Percentiles rank a stretch among this genome's conserved stretches.
These are phyloP conservation scores for Lentinus brumalis DNA, from an alignment of 768 basidiomycete species.

Conservation along the genomic window DNA sequence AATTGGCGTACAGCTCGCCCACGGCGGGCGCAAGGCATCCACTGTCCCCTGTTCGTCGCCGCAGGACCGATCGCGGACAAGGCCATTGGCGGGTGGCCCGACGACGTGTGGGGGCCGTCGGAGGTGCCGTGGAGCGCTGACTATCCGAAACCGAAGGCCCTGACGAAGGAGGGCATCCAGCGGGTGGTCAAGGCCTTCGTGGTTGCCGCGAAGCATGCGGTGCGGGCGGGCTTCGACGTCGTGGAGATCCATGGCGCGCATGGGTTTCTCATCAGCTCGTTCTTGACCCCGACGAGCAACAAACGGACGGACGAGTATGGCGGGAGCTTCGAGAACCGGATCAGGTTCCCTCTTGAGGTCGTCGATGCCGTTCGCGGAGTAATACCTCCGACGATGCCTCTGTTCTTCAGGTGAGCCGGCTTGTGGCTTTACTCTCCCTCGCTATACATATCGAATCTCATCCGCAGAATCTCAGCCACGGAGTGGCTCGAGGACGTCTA, in stretches of 20 bases:
- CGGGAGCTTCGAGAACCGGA: constrained; percentile 48
- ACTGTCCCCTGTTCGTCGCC: constrained; percentile 60
- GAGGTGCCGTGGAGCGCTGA: constrained; percentile 36
- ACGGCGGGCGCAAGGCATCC: constrained; percentile 74
- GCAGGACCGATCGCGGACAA: constrained; percentile 42
- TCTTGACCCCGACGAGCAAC: constrained; percentile 43
- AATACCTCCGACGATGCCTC: constrained; percentile 57
- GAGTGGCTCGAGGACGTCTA: constrained; percentile 67
- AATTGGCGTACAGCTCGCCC: constrained; percentile 74
- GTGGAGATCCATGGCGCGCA: constrained; percentile 27
- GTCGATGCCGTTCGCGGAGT: constrained; percentile 43
- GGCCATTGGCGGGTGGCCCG: constrained; percentile 40
- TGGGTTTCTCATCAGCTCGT: constrained; percentile 31
- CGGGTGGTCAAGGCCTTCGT: constrained; percentile 40
- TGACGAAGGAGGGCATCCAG: constrained; percentile 38
- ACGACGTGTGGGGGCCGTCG: constrained; percentile 33
- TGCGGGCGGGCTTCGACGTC: constrained; percentile 36
- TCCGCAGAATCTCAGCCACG: constrained; percentile 60
- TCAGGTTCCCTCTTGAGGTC: constrained; percentile 39
- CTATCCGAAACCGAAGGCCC: constrained; percentile 39
- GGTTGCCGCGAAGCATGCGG: constrained; percentile 31
- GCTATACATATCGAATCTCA: background rate
- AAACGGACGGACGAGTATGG: constrained; percentile 49
- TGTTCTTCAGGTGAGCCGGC: constrained; percentile 62
- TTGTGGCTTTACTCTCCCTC: background rate